Evolutionary conservation across 495 filamentous ascomycete genomes (phyloP).

Genomic region (Penicillium atrosanguineum): DNA sequence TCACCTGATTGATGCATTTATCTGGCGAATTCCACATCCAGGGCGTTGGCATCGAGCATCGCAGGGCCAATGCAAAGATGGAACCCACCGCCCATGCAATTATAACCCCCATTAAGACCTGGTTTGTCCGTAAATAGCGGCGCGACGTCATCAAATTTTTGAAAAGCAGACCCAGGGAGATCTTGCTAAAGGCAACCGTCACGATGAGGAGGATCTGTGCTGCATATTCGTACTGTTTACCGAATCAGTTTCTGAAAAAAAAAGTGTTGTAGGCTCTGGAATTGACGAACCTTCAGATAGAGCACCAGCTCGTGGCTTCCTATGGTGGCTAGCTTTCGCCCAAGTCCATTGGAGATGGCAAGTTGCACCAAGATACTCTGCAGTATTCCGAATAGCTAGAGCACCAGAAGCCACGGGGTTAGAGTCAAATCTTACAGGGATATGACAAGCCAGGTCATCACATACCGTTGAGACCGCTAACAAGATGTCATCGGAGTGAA

Average conservation of each 20-base stretch:
- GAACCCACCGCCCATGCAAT: conserved; percentile 24
- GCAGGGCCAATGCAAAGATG: conserved; percentile 22
- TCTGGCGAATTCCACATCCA: conserved; percentile 16
- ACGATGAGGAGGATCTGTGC: conserved; percentile 28
- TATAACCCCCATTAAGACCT: conserved; percentile 20
- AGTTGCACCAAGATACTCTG: conserved; percentile 29
- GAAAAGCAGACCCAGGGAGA: conserved; percentile 24
- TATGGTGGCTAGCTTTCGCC: conserved; percentile 15
- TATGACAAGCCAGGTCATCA: background rate
- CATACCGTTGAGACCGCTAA: conserved; percentile 20
- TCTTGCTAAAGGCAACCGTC: conserved; percentile 22
- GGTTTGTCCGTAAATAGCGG: conserved; percentile 6
- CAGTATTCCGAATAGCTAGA: conserved; percentile 19
- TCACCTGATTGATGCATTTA: conserved; percentile 23
- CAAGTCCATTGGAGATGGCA: conserved; percentile 27
- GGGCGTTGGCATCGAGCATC: conserved; percentile 24
- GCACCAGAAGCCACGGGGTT: background rate
- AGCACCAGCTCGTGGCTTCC: conserved; percentile 1
- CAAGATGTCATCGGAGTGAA: conserved; percentile 28
- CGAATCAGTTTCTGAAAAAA: conserved; percentile 3
- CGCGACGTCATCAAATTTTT: conserved; percentile 23
- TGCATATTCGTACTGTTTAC: conserved; percentile 24
- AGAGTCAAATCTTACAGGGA: background rate
- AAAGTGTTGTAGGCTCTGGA: background rate
- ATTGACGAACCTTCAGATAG: conserved; percentile 19